Percentiles rank a stretch among this genome's conserved stretches.
Evolutionary conservation across 257 asterid species (phyloP).

Genomic region (Mentha longifolia): DNA sequence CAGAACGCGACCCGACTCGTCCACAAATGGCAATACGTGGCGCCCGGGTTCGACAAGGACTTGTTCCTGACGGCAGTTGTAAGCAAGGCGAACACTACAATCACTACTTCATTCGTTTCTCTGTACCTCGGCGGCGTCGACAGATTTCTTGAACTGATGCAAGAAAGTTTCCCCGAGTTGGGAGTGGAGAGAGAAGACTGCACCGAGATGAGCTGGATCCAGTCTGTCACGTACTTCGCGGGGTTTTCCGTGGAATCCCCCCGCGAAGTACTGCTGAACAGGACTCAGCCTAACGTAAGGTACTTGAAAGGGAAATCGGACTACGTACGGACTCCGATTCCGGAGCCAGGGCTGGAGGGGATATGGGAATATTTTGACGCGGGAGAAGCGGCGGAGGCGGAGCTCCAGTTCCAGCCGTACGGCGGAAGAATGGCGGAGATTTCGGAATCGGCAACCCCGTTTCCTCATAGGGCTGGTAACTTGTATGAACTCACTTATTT

Average conservation of each 20-base stretch:
- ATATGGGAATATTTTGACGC: background rate
- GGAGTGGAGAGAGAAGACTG: conserved; percentile 41
- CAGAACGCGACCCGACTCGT: background rate
- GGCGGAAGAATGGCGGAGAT: conserved; percentile 39
- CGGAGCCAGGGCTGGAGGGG: background rate
- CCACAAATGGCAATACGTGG: background rate
- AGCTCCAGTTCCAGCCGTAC: conserved; percentile 8
- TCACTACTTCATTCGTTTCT: conserved; percentile 16
- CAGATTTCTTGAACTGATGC: conserved; percentile 31
- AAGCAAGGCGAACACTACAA: no score
- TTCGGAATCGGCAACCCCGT: conserved; percentile 14
- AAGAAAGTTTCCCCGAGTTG: conserved; percentile 43
- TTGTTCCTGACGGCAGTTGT: background rate
- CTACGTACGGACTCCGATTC: conserved; percentile 31
- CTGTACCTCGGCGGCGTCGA: conserved; percentile 36
- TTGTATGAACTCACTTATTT: conserved; percentile 1
- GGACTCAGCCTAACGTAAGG: background rate
- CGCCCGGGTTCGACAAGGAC: background rate
- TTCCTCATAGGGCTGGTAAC: conserved; percentile 39
- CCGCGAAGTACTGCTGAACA: background rate
- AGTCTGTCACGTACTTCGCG: background rate
- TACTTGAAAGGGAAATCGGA: conserved; percentile 34
- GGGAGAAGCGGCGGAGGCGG: background rate
- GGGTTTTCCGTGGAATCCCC: background rate
- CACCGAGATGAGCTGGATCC: conserved; percentile 52